Percentiles rank a stretch among this genome's conserved stretches.
Evolutionary conservation across 2,329 filamentous ascomycete species (phyloP).

Genomic region (Microcyclospora tardicrescens): DNA sequence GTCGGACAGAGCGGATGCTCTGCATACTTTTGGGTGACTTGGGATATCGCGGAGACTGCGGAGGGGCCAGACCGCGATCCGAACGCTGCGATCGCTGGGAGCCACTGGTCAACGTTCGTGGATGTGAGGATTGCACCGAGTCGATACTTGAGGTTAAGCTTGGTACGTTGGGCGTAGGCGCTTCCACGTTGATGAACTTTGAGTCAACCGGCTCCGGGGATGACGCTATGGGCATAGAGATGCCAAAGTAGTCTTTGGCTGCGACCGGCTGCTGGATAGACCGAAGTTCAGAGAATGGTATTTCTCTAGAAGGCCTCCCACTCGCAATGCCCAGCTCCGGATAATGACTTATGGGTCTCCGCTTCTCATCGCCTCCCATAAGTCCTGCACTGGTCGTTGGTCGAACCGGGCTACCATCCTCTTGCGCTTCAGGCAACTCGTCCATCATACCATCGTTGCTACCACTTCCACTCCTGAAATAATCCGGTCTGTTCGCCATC

Average conservation of each 20-base stretch:
- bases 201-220: slow-evolving; percentile 34
- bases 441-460: slow-evolving; percentile 35
- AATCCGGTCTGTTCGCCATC: slow-evolving; percentile 62
- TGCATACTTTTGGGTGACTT: slow-evolving; percentile 29
- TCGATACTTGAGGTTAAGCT: slow-evolving; percentile 24
- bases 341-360: slow-evolving; percentile 23
- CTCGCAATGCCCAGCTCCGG: slow-evolving; percentile 6
- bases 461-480: slow-evolving; percentile 54
- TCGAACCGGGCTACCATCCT: slow-evolving; percentile 28
- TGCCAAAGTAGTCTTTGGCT: slow-evolving; percentile 30
- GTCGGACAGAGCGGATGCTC: slow-evolving; percentile 34
- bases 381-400: slow-evolving; percentile 4
- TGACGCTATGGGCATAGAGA: slow-evolving; percentile 29
- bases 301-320: neutral
- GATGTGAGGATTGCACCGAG: slow-evolving; percentile 25
- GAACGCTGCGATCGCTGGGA: slow-evolving; percentile 21
- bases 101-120: slow-evolving; percentile 29
- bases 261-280: slow-evolving; percentile 2
- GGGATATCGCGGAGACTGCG: slow-evolving; percentile 26
- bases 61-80: slow-evolving; percentile 18
- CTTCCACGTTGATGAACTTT: slow-evolving; percentile 27
- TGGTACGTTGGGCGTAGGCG: slow-evolving; percentile 30
- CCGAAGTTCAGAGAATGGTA: neutral
- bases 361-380: slow-evolving; percentile 21
- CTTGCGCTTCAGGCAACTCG: slow-evolving; percentile 19